Evolutionary conservation across 2,329 filamentous ascomycete species (phyloP), one percentile per base, ranked within the genome.

Genomic region (Colletotrichum gigasporum): DNA sequence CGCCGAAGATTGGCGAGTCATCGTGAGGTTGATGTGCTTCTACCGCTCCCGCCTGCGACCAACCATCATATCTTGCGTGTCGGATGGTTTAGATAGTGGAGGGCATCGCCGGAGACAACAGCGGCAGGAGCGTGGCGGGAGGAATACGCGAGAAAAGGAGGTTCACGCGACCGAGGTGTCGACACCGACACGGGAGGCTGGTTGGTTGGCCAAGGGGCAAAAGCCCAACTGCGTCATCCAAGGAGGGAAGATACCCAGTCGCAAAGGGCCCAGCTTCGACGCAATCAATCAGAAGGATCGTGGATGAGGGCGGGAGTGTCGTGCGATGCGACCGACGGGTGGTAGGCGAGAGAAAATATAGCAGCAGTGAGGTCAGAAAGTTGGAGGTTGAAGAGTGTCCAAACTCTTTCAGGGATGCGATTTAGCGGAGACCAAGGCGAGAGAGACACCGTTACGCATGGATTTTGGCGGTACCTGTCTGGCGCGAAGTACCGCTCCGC

Each of bases 1-100:
- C 83, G 91, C 90, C 79, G 84, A 83, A 67, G 86, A 85, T 77
- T 90, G 87, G 83, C 91, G 92, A 88, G 92, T 92, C 91, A 92
- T 92, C 82, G 82, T 89, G 84, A 79, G 71, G 72, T 72, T 78
- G 76, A 75, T 78, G 77, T 78, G 78, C 78, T 80, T 81, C 79
- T 82, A 83, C 80, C 80, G 79, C 76, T 80, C 76, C 80, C 77
- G 75, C 81, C 81, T 80, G 80, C 78, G 79, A 80, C 80, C 81
- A 74, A 83, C 82, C 85, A 86, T 87, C 82, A 82, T 87, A 81
- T 80, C 80, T 79, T 76, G 76, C 44, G 14, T 75, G 74, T 70
- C 68, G 72, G 67, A 69, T 47, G 50, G 14, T 58, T 64, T 50
- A 65, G 24, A 62, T 5, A 7, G 28, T 28, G 54, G 42, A 35